phyloP scores from a whole-genome alignment of 1,284 basidiomycete species.

The Golubevia sp. region DNA sequence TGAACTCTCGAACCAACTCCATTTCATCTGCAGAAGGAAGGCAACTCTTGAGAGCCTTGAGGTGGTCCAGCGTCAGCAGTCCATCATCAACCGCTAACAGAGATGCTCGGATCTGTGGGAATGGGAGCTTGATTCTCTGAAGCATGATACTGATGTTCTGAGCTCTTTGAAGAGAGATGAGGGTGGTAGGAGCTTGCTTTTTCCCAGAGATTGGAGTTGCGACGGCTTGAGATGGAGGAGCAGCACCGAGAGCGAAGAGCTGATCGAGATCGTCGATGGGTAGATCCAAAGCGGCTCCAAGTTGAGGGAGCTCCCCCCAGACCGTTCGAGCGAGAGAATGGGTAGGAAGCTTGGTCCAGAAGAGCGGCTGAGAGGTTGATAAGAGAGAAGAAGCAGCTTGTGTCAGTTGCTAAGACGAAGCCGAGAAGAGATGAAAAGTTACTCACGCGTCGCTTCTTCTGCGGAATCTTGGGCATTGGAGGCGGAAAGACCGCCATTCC shows the following conservation, averaged over 20 bases:
- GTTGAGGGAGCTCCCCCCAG: constrained; percentile 70
- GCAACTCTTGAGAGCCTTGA: constrained; percentile 36
- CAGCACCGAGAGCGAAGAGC: constrained; percentile 71
- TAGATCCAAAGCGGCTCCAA: constrained; percentile 66
- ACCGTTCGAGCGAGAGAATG: constrained; percentile 68
- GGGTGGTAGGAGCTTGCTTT: constrained; percentile 26
- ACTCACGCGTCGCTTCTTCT: constrained; percentile 69
- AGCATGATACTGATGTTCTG: constrained; percentile 37
- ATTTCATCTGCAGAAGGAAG: constrained; percentile 44
- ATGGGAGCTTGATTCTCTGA: constrained; percentile 39
- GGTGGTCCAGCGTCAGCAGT: constrained; percentile 29
- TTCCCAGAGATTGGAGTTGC: constrained; percentile 6
- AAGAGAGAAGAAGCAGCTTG: constrained; percentile 1
- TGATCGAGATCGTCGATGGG: constrained; percentile 71
- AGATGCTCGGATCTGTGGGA: constrained; percentile 32
- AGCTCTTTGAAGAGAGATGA: constrained; percentile 35
- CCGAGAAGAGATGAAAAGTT: neutral
- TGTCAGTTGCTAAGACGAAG: neutral
- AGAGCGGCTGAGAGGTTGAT: constrained; percentile 70
- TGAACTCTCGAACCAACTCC: constrained; percentile 40
- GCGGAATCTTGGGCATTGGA: constrained; percentile 54
- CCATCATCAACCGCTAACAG: constrained; percentile 35
- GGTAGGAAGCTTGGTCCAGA: constrained; percentile 79
- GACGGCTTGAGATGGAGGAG: constrained; percentile 16
- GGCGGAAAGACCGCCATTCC: constrained; percentile 6